A percentile compares a stretch with the other conserved stretches of the same genome.
Evolutionary conservation across 306 rosid genomes (phyloP).

Genomic region (Alnus glutinosa): DNA sequence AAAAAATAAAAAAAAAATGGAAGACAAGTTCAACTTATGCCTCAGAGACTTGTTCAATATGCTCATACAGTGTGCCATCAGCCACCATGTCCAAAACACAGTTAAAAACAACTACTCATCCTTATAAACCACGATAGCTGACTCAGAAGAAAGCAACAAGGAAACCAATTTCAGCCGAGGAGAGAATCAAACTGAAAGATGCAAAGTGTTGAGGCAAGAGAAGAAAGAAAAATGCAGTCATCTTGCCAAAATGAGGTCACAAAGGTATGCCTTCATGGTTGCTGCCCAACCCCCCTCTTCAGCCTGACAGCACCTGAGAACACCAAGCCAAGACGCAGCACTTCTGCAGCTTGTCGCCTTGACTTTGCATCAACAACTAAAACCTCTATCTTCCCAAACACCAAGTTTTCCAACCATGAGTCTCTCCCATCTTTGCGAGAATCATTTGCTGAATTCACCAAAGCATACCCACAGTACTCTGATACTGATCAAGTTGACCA

Average conservation of each 20-base stretch:
- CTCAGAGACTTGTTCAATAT: constrained; percentile 29
- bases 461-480: constrained; percentile 63
- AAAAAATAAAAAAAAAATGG: neutral
- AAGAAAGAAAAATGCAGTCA: constrained; percentile 38
- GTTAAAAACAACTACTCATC: constrained; percentile 7
- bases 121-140: constrained; percentile 6
- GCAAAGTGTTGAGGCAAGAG: constrained; percentile 3
- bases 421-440: constrained; percentile 71
- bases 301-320: constrained; percentile 37
- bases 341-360: constrained; percentile 61
- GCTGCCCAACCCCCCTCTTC: constrained; percentile 61
- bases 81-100: constrained; percentile 30
- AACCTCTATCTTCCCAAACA: constrained; percentile 69
- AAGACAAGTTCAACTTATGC: constrained; percentile 34
- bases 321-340: constrained; percentile 50
- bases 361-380: constrained; percentile 56
- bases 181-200: constrained; percentile 13
- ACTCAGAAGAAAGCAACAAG: constrained; percentile 21
- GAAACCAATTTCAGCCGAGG: constrained; percentile 17
- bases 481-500: constrained; percentile 63
- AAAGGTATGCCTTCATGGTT: constrained; percentile 48
- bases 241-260: constrained; percentile 51
- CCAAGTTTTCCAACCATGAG: constrained; percentile 83
- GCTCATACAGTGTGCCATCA: constrained; percentile 29
- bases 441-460: constrained; percentile 63